phyloP scores from a whole-genome alignment of 495 filamentous ascomycete genomes.

The Ramalina peruviana region DNA sequence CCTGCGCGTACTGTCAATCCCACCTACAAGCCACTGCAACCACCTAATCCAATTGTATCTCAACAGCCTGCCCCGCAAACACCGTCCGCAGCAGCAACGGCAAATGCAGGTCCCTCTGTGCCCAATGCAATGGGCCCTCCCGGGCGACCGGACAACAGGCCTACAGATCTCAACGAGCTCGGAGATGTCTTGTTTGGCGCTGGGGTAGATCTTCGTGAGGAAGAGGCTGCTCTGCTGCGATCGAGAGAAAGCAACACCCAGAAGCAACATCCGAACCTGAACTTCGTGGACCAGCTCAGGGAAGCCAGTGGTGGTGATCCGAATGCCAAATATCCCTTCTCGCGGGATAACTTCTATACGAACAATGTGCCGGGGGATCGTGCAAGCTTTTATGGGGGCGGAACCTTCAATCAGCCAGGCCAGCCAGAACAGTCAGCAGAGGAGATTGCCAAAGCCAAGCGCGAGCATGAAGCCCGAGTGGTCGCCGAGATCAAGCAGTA shows the following conservation, averaged over 20 bases:
- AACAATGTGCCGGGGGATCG: conserved; percentile 33
- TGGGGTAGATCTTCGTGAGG: conserved; percentile 70
- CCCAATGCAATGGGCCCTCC: conserved; percentile 63
- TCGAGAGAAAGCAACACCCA: neutral
- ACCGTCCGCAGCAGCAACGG: conserved; percentile 27
- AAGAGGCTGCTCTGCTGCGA: conserved; percentile 54
- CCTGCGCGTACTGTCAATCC: conserved; percentile 13
- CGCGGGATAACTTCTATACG: conserved; percentile 33
- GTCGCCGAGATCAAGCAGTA: conserved; percentile 38
- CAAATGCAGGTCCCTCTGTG: neutral
- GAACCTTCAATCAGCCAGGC: conserved; percentile 38
- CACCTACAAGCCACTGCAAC: conserved; percentile 5
- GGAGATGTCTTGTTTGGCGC: conserved; percentile 66
- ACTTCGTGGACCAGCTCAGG: conserved; percentile 24
- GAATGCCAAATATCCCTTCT: conserved; percentile 26
- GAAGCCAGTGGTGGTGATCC: conserved; percentile 7
- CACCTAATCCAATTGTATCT: neutral
- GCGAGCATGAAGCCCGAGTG: conserved; percentile 29
- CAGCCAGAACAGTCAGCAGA: conserved; percentile 28
- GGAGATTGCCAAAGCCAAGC: conserved; percentile 35
- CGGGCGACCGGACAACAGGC: conserved; percentile 46
- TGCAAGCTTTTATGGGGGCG: conserved; percentile 43
- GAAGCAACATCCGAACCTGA: conserved; percentile 25
- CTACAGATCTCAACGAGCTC: conserved; percentile 54
- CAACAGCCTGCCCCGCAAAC: conserved; percentile 20